phyloP scores from a whole-genome alignment of 345 rosid species.

The Populus deltoides region DNA sequence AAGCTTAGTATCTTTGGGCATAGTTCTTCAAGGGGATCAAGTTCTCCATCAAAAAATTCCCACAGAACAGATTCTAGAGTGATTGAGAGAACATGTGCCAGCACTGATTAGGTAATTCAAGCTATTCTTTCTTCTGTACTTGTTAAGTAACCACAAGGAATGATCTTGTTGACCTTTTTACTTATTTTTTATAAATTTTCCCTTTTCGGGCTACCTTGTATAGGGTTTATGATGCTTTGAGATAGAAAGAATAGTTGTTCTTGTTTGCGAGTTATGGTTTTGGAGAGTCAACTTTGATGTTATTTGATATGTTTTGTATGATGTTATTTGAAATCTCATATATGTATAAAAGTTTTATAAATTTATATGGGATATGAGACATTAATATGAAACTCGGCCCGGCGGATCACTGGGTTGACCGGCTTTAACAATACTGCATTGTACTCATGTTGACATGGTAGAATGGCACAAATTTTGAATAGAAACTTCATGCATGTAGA shows the following conservation, averaged over 20 bases:
- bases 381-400: too few relatives aligned
- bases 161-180: conserved; percentile 16
- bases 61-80: conserved; percentile 76
- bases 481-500: conserved; percentile 1
- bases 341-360: conserved; percentile 9
- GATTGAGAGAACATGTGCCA: conserved; percentile 75
- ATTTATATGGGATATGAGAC: neutral
- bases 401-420: too few relatives aligned
- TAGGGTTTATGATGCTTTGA: conserved; percentile 45
- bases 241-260: conserved; percentile 20
- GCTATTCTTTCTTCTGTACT: conserved; percentile 17
- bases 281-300: conserved; percentile 13
- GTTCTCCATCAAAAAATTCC: conserved; percentile 86
- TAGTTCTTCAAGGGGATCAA: conserved; percentile 85
- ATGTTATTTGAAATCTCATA: conserved; percentile 12
- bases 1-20: conserved; percentile 75
- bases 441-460: neutral
- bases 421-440: neutral
- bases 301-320: conserved; percentile 10
- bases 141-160: conserved; percentile 26
- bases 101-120: conserved; percentile 48
- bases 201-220: conserved; percentile 32
- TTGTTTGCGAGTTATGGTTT: conserved; percentile 4
- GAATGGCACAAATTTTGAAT: neutral
- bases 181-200: conserved; percentile 6